phyloP scores from a whole-genome alignment of 768 basidiomycete genomes.

The Amanita thiersii region DNA sequence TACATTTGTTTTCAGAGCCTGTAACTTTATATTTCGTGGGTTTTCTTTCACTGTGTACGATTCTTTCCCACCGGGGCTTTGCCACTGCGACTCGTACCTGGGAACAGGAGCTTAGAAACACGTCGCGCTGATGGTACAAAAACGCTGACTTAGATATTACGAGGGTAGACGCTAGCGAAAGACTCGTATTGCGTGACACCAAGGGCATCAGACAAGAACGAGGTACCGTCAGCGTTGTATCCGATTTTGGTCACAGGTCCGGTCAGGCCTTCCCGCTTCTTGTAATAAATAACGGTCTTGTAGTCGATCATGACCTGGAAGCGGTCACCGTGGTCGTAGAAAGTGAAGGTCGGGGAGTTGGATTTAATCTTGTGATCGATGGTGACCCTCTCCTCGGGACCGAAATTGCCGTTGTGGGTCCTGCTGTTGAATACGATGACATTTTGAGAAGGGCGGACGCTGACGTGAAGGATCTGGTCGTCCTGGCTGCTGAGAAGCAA shows the following conservation, averaged over 20 bases:
- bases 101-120: no score
- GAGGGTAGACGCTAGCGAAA: background rate
- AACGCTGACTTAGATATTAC: no score
- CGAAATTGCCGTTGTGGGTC: background rate
- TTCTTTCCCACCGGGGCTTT: no score
- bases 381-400: conserved; percentile 6
- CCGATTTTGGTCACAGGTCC: background rate
- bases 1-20: no score
- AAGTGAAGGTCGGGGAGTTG: background rate
- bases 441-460: conserved; percentile 4
- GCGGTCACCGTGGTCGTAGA: conserved; percentile 7
- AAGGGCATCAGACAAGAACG: background rate
- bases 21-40: no score
- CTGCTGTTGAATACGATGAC: conserved; percentile 5
- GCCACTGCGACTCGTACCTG: no score
- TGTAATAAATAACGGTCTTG: conserved; percentile 1
- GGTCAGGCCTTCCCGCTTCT: conserved; percentile 2
- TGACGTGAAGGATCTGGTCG: conserved; percentile 5
- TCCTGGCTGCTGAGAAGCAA: background rate
- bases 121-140: no score
- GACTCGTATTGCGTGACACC: background rate
- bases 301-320: conserved; percentile 8
- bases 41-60: no score
- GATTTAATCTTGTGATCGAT: background rate
- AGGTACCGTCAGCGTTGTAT: background rate